These are phyloP conservation scores for Leccinum imitatum DNA, from an alignment of 768 basidiomycete species.

Conservation along the genomic window DNA sequence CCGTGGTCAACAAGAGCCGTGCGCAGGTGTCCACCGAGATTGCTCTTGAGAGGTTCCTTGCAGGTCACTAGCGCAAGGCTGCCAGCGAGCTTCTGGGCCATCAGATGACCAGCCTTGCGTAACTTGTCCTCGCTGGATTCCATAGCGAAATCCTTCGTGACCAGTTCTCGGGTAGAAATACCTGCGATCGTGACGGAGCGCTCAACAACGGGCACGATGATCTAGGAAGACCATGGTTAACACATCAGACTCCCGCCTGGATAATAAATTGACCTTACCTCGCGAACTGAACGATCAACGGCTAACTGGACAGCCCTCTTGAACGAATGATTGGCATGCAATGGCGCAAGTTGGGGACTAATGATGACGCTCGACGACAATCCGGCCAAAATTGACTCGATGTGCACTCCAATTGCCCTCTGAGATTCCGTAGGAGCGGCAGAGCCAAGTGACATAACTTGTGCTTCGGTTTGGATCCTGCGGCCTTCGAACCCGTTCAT, in stretches of 20 bases:
- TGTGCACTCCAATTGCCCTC: slow-evolving; percentile 70
- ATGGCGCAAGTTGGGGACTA: slow-evolving; percentile 69
- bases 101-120: slow-evolving; percentile 87
- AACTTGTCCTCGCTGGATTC: slow-evolving; percentile 90
- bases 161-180: slow-evolving; percentile 93
- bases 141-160: slow-evolving; percentile 93
- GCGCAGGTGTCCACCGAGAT: slow-evolving; percentile 87
- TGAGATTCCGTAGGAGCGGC: slow-evolving; percentile 62
- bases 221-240: slow-evolving; percentile 43
- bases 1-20: slow-evolving; percentile 82
- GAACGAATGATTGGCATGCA: slow-evolving; percentile 77
- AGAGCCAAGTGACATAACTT: slow-evolving; percentile 61
- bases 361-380: slow-evolving; percentile 75
- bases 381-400: slow-evolving; percentile 74
- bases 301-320: slow-evolving; percentile 90
- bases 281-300: slow-evolving; percentile 91
- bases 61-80: slow-evolving; percentile 96
- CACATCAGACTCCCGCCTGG: background rate
- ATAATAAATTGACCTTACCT: slow-evolving; percentile 48
- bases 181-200: slow-evolving; percentile 98
- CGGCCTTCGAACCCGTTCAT: slow-evolving; percentile 68
- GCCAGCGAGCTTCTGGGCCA: slow-evolving; percentile 97
- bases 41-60: slow-evolving; percentile 93
- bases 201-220: slow-evolving; percentile 96
- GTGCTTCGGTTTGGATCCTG: slow-evolving; percentile 50